Base-by-base conservation (phyloP, 345 rosid genomes). In the Eutrema japonicum region DNA sequence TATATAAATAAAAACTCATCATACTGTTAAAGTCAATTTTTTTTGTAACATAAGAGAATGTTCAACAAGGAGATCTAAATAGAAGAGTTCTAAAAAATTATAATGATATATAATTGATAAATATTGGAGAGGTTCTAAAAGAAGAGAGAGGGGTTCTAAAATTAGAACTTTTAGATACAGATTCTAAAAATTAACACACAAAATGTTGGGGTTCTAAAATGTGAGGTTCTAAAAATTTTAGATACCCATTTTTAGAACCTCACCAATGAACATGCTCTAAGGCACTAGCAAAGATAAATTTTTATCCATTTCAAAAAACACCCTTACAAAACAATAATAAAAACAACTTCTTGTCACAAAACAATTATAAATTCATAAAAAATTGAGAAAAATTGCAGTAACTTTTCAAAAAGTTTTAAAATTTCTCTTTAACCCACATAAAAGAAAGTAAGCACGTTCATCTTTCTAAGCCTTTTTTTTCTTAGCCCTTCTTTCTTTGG, bases 21-120 rank as follows among this genome's bases (percentile, higher is more conserved):
- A 33, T 27, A 74, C 73, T 66, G 73, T 74, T 74, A 66, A 74
- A 66, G 78, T 74, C 67, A 74, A 66, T 66, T 64, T 53, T 16
- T 16, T 57, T 11, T 58, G 43, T 38, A 49, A 66, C 72, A 74
- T 66, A 74, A n/a, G n/a, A n/a, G n/a, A n/a, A n/a, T n/a, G n/a
- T n/a, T n/a, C n/a, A n/a, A n/a, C n/a, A n/a, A n/a, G n/a, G n/a
- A n/a, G n/a, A n/a, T n/a, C n/a, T n/a, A n/a, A n/a, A n/a, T n/a
- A n/a, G n/a, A n/a, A n/a, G n/a, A n/a, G n/a, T n/a, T n/a, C n/a
- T n/a, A n/a, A n/a, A n/a, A n/a, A n/a, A n/a, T n/a, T n/a, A n/a
- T n/a, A n/a, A n/a, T n/a, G n/a, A n/a, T n/a, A n/a, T n/a, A n/a
- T n/a, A n/a, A n/a, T n/a, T n/a, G n/a, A n/a, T n/a, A n/a, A n/a